A percentile compares a stretch with the other conserved stretches of the same genome.
Evolutionary conservation across 2,329 filamentous ascomycete genomes (phyloP).

Genomic region (Hypoxylon sp.): DNA sequence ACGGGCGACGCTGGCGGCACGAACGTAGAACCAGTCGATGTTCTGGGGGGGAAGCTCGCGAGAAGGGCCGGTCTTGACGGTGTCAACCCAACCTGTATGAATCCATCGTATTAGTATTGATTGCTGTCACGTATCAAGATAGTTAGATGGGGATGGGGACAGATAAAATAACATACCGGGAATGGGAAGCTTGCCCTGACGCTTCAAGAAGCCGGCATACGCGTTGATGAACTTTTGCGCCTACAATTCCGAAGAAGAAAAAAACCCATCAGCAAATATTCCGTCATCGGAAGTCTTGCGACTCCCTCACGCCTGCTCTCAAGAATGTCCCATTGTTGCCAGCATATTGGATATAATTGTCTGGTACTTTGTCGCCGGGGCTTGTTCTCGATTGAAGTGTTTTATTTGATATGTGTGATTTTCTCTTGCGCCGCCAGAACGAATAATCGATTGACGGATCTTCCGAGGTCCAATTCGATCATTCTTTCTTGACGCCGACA

Average conservation of each 20-base stretch:
- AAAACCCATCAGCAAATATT: conserved; percentile 72
- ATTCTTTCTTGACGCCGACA: too few species aligned
- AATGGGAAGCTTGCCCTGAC: conserved; percentile 91
- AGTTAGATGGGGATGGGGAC: neutral
- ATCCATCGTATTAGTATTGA: conserved; percentile 12
- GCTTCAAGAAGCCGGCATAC: conserved; percentile 91
- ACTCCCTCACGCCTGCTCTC: conserved; percentile 76
- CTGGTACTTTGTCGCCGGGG: conserved; percentile 1
- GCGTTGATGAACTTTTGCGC: conserved; percentile 89
- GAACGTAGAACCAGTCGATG: conserved; percentile 95
- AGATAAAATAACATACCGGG: conserved; percentile 68
- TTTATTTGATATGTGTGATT: conserved; percentile 12
- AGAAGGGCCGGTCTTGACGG: conserved; percentile 95
- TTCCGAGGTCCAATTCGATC: too few species aligned
- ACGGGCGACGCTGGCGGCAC: conserved; percentile 92
- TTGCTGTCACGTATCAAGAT: neutral
- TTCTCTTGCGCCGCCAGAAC: too few species aligned
- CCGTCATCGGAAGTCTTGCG: conserved; percentile 78
- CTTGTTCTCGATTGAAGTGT: conserved; percentile 19
- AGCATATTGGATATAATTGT: too few species aligned
- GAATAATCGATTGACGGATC: too few species aligned
- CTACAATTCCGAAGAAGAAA: conserved; percentile 57
- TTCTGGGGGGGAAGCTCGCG: conserved; percentile 99
- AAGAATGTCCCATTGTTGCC: conserved; percentile 22
- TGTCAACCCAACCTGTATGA: conserved; percentile 89